Percentiles rank a stretch among this genome's conserved stretches.
These are phyloP conservation scores for Maudiozyma bulderi DNA, from an alignment of 805 yeast species.

Conservation along the genomic window DNA sequence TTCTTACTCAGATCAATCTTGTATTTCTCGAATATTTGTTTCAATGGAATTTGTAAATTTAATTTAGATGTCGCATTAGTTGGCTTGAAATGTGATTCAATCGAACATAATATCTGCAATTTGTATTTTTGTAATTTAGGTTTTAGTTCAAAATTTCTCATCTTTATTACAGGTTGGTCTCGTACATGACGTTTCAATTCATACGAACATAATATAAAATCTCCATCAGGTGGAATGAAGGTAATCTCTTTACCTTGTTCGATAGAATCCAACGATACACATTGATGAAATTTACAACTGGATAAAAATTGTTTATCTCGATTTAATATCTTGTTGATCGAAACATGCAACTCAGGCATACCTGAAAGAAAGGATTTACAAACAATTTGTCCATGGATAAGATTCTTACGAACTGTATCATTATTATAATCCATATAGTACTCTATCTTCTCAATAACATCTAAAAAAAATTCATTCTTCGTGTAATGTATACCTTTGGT, in stretches of 20 bases:
- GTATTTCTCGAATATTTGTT: constrained; percentile 28
- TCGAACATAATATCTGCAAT: constrained; percentile 15
- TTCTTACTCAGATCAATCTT: constrained; percentile 37
- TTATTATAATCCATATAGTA: constrained; percentile 53
- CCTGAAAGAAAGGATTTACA: constrained; percentile 77
- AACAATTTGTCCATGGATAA: constrained; percentile 61
- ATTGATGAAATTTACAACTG: constrained; percentile 78
- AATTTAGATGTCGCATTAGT: constrained; percentile 28
- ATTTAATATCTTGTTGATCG: constrained; percentile 56
- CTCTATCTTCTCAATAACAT: constrained; percentile 67
- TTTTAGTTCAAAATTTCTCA: constrained; percentile 17
- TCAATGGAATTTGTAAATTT: constrained; percentile 25
- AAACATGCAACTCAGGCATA: constrained; percentile 75
- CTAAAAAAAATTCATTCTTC: constrained; percentile 84
- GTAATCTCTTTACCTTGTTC: constrained; percentile 46
- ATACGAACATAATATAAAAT: constrained; percentile 47
- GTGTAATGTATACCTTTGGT: constrained; percentile 81
- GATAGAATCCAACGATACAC: constrained; percentile 65
- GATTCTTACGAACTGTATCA: constrained; percentile 53
- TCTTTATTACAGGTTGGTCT: constrained; percentile 32
- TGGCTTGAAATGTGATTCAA: constrained; percentile 29
- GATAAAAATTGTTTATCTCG: constrained; percentile 37
- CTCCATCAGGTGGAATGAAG: constrained; percentile 88
- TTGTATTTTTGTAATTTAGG: constrained; percentile 20
- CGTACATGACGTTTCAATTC: constrained; percentile 27